Percentiles rank a stretch among this genome's conserved stretches.
These are phyloP conservation scores for Myotisia sp. DNA, from an alignment of 2,329 filamentous ascomycete genomes.

Conservation along the genomic window DNA sequence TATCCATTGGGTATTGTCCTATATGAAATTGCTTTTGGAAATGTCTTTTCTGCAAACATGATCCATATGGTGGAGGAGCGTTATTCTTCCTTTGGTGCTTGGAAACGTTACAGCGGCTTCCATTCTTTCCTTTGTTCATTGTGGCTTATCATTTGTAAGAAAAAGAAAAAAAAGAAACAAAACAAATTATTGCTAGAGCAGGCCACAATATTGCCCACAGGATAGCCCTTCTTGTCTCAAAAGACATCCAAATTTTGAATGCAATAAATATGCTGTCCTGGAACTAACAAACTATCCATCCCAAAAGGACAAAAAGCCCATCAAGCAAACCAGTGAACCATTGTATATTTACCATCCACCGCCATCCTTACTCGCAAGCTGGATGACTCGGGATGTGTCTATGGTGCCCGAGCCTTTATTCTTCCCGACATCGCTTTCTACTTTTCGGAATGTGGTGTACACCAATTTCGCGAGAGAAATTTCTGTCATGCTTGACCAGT, in stretches of 20 bases:
- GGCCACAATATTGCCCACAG: not conserved
- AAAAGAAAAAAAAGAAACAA: no score
- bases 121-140: no score
- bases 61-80: no score
- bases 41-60: no score
- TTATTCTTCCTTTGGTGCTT: no score
- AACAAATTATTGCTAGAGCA: no score
- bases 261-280: not conserved
- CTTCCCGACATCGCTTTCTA: slow-evolving; percentile 91
- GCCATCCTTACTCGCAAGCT: slow-evolving; percentile 77
- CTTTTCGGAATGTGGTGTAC: slow-evolving; percentile 78
- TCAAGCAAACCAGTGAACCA: not conserved
- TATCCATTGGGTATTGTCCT: no score
- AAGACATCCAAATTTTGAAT: not conserved
- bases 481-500: slow-evolving; percentile 62
- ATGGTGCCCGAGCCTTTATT: slow-evolving; percentile 34
- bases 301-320: not conserved
- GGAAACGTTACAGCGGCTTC: no score
- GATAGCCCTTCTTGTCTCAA: not conserved
- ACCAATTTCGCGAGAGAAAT: slow-evolving; percentile 58
- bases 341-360: slow-evolving; percentile 64
- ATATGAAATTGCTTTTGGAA: no score
- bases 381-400: slow-evolving; percentile 70
- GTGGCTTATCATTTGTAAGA: no score
- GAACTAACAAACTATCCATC: not conserved